Conservation (phyloP, 305 asterid species). For the Rubia occidens region DNA sequence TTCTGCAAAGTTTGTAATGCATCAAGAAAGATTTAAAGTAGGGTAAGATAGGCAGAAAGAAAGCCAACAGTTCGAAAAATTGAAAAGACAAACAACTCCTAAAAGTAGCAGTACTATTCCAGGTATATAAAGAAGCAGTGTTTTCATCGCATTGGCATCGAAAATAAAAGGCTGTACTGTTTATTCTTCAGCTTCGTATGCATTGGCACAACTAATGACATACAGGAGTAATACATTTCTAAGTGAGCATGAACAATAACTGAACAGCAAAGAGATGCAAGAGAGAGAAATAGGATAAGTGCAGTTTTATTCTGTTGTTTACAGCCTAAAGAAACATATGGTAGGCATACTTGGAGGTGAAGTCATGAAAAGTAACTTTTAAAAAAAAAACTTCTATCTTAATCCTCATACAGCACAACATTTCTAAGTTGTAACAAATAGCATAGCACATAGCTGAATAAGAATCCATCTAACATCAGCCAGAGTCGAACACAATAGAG, state of each 20-base stretch:
- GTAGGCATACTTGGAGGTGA: neutral
- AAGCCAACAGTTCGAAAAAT: neutral
- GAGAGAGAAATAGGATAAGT: neutral
- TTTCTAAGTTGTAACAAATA: neutral
- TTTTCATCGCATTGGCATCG: neutral
- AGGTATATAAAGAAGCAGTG: neutral
- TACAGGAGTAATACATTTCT: neutral
- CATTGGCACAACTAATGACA: neutral
- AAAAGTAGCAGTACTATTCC: neutral
- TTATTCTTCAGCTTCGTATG: neutral
- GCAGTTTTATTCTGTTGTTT: neutral
- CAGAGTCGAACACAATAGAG: neutral
- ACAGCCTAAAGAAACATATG: neutral
- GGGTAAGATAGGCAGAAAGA: neutral
- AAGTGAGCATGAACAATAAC: neutral
- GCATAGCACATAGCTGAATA: neutral
- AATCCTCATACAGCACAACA: neutral
- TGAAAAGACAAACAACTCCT: neutral
- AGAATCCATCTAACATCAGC: neutral
- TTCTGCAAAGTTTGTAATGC: neutral
- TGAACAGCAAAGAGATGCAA: neutral
- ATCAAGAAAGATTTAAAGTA: neutral
- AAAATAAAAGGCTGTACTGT: neutral
- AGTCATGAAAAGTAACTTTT: neutral
- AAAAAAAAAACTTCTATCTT: neutral